These are phyloP conservation scores for Pinus tabuliformis DNA, from an alignment of 75 land plant species.

Conservation along the genomic window DNA sequence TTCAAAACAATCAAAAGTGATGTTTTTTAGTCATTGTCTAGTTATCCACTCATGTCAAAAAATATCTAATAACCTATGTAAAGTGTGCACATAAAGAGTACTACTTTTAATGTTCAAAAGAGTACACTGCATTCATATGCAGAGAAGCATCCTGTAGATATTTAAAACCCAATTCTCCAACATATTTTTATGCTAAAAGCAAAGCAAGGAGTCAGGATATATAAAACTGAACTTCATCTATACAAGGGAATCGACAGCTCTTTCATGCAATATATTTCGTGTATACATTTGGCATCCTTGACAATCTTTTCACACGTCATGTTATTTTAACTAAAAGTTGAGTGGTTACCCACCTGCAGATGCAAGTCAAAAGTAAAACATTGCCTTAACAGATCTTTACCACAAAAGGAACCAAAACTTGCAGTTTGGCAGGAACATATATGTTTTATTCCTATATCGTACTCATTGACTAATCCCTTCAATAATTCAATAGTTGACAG, in stretches of 20 bases:
- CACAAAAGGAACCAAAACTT: too few species aligned
- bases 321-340: too few species aligned
- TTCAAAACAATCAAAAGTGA: background rate
- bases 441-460: too few species aligned
- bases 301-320: too few species aligned
- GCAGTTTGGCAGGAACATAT: too few species aligned
- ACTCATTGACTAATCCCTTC: too few species aligned
- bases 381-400: too few species aligned
- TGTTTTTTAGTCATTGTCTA: background rate
- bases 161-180: background rate
- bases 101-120: background rate
- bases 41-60: background rate
- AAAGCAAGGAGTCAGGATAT: background rate
- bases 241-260: background rate
- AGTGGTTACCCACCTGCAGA: too few species aligned
- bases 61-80: background rate
- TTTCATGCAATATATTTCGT: background rate
- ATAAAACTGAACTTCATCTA: background rate
- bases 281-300: background rate
- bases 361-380: too few species aligned
- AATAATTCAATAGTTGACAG: too few species aligned
- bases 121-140: background rate
- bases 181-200: slow-evolving; percentile 1
- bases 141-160: background rate
- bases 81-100: background rate